Evolutionary conservation across 2,329 filamentous ascomycete genomes (phyloP).

Genomic region (Aspergillus floridensis): DNA sequence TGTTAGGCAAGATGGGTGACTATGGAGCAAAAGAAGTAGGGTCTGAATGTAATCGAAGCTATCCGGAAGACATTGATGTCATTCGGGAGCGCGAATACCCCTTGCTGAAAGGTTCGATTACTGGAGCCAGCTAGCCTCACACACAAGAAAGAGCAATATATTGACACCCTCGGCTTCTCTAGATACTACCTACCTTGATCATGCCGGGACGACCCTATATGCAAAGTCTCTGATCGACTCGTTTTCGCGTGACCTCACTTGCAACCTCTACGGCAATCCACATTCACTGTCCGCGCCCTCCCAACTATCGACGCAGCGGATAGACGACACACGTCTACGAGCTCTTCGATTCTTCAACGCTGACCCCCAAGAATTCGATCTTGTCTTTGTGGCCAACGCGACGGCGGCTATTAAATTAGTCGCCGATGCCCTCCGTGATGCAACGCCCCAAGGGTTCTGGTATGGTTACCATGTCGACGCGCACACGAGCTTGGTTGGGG

Average conservation of each 20-base stretch:
- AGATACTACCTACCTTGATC: constrained; percentile 83
- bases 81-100: constrained; percentile 52
- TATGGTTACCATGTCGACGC: constrained; percentile 81
- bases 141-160: neutral
- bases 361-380: constrained; percentile 75
- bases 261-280: constrained; percentile 82
- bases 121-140: neutral
- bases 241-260: constrained; percentile 75
- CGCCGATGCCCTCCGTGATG: constrained; percentile 69
- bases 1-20: neutral
- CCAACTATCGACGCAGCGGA: constrained; percentile 68
- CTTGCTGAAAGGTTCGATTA: constrained; percentile 35
- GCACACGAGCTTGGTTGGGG: constrained; percentile 84
- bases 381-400: constrained; percentile 89
- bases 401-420: constrained; percentile 89
- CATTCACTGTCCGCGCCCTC: constrained; percentile 84
- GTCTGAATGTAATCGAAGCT: constrained; percentile 29
- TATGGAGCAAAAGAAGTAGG: constrained; percentile 1
- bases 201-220: constrained; percentile 88
- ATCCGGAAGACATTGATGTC: constrained; percentile 47
- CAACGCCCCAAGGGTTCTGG: constrained; percentile 64
- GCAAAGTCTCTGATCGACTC: constrained; percentile 75
- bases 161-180: neutral
- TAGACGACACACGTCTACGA: constrained; percentile 72
- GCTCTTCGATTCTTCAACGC: constrained; percentile 77